A percentile compares a stretch with the other conserved stretches of the same genome.
phyloP scores from a whole-genome alignment of 805 yeast genomes.

The Kuraishia ogatae region DNA sequence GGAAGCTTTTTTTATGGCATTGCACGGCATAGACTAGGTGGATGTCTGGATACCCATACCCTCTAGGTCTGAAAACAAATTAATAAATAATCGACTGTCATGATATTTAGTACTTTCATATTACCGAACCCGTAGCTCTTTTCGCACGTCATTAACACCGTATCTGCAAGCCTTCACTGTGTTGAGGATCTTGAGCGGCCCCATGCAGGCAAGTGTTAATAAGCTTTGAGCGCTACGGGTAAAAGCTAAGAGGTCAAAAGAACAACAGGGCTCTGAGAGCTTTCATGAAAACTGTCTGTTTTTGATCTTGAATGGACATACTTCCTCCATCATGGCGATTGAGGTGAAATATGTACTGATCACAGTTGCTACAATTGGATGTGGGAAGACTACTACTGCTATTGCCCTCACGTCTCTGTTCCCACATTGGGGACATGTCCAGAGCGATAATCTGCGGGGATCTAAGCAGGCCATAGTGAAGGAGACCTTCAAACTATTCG shows the following conservation, averaged over 20 bases:
- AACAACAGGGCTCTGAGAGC: background rate
- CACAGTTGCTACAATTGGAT: constrained; percentile 87
- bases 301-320: background rate
- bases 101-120: too few species aligned
- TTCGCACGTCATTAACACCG: too few species aligned
- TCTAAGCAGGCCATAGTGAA: constrained; percentile 39
- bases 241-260: background rate
- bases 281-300: background rate
- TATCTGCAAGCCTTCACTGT: too few species aligned
- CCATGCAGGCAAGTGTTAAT: too few species aligned
- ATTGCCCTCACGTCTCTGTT: constrained; percentile 46
- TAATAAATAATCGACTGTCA: too few species aligned
- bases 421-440: constrained; percentile 64
- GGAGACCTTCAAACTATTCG: constrained; percentile 31
- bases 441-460: constrained; percentile 64
- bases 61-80: too few species aligned
- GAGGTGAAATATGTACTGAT: constrained; percentile 53
- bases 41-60: too few species aligned
- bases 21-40: background rate
- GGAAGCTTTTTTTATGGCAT: background rate
- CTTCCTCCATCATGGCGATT: background rate
- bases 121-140: too few species aligned
- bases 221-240: too few species aligned
- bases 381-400: constrained; percentile 88
- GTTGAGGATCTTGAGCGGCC: too few species aligned